Evolutionary conservation across 345 rosid genomes (phyloP).

Genomic region (Eucalyptus tenuipes): DNA sequence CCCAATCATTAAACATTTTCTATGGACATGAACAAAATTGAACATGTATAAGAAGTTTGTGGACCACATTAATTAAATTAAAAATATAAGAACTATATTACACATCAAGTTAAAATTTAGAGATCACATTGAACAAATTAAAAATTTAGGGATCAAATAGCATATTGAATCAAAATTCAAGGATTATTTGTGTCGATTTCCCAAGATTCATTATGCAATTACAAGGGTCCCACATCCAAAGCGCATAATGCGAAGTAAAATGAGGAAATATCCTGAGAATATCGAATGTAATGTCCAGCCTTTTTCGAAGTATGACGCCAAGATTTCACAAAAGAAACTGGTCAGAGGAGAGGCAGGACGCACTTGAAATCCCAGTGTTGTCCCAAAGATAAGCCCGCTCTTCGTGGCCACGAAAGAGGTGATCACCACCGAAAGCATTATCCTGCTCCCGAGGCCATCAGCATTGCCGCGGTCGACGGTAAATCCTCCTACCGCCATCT

Average conservation of each 20-base stretch:
- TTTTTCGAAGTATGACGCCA: background rate
- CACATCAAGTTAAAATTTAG: too few species aligned
- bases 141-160: too few species aligned
- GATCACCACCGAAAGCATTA: constrained; percentile 39
- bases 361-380: constrained; percentile 74
- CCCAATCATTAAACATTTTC: too few species aligned
- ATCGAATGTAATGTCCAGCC: background rate
- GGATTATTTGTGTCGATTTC: too few species aligned
- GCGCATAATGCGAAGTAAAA: background rate
- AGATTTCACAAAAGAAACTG: background rate
- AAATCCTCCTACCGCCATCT: constrained; percentile 37
- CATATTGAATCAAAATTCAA: too few species aligned
- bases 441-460: constrained; percentile 16
- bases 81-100: fast-evolving
- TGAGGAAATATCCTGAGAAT: background rate
- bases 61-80: too few species aligned
- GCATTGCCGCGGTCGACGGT: constrained; percentile 9
- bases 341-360: background rate
- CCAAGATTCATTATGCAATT: background rate
- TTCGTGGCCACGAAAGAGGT: constrained; percentile 70
- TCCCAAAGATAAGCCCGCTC: constrained; percentile 73
- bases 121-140: too few species aligned
- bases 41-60: too few species aligned
- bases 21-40: too few species aligned
- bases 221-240: background rate